Conservation (phyloP, 331 rosid genomes). For the Rhamnella rubrinervis region DNA sequence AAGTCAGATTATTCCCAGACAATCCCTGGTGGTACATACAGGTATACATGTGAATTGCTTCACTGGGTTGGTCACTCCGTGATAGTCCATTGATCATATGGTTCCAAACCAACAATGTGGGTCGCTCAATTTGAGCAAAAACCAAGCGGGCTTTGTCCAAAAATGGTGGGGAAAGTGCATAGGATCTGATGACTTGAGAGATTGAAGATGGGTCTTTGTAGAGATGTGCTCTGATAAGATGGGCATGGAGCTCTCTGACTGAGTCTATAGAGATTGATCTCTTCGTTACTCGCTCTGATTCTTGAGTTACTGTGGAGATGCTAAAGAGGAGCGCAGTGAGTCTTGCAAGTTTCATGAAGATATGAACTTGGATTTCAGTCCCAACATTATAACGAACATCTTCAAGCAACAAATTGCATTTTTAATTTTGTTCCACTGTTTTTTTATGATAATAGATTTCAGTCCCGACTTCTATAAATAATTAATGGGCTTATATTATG, state of each 20-base stretch:
- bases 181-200: slow-evolving; percentile 40
- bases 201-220: slow-evolving; percentile 37
- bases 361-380: too few relatives aligned
- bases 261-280: slow-evolving; percentile 13
- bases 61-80: slow-evolving; percentile 33
- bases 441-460: too few relatives aligned
- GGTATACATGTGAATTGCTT: slow-evolving; percentile 32
- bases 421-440: too few relatives aligned
- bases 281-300: slow-evolving; percentile 18
- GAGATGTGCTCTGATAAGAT: slow-evolving; percentile 40
- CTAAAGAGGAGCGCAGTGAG: slow-evolving; percentile 23
- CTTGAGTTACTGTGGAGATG: slow-evolving; percentile 10
- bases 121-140: slow-evolving; percentile 40
- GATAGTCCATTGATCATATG: slow-evolving; percentile 47
- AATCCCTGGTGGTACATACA: slow-evolving; percentile 33
- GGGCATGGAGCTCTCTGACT: slow-evolving; percentile 46
- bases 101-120: slow-evolving; percentile 46
- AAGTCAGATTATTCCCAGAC: slow-evolving; percentile 35
- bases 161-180: slow-evolving; percentile 32
- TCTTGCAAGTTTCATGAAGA: slow-evolving; percentile 30
- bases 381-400: too few relatives aligned
- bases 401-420: too few relatives aligned
- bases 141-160: slow-evolving; percentile 38
- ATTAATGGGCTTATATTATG: too few relatives aligned
- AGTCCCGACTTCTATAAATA: too few relatives aligned